phyloP scores from a whole-genome alignment of 129 eudicot species.

The Smallanthus sonchifolius region DNA sequence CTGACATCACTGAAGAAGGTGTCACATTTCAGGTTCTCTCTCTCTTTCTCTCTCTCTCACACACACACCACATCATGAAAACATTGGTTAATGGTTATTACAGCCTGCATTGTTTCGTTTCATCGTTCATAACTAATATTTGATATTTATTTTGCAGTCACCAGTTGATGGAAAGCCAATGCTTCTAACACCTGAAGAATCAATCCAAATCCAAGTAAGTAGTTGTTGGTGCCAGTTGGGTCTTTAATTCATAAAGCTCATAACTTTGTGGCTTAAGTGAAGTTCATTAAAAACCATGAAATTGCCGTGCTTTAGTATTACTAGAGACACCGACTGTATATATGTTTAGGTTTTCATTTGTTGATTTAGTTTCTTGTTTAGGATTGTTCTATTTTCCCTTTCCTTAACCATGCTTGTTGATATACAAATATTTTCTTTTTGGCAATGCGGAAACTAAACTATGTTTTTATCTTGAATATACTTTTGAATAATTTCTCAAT shows the following conservation, averaged over 20 bases:
- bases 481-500: neutral
- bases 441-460: constrained; percentile 10
- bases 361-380: neutral
- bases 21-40: constrained; percentile 87
- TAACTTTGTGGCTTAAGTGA: neutral
- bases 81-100: neutral
- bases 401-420: neutral
- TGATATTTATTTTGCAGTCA: constrained; percentile 50
- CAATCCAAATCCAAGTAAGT: constrained; percentile 89
- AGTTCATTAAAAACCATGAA: neutral
- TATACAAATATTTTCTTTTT: neutral
- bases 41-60: neutral
- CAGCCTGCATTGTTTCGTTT: neutral
- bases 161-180: constrained; percentile 95
- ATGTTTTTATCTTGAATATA: neutral
- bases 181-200: constrained; percentile 97
- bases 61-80: neutral
- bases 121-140: neutral
- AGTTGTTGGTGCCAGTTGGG: constrained; percentile 9
- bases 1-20: constrained; percentile 88
- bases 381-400: neutral
- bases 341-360: neutral
- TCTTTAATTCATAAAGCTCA: neutral
- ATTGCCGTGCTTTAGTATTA: neutral
- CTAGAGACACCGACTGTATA: neutral